Evolutionary conservation across 345 rosid genomes (phyloP), one percentile per base, ranked within the genome.

Genomic region (Hevea brasiliensis): DNA sequence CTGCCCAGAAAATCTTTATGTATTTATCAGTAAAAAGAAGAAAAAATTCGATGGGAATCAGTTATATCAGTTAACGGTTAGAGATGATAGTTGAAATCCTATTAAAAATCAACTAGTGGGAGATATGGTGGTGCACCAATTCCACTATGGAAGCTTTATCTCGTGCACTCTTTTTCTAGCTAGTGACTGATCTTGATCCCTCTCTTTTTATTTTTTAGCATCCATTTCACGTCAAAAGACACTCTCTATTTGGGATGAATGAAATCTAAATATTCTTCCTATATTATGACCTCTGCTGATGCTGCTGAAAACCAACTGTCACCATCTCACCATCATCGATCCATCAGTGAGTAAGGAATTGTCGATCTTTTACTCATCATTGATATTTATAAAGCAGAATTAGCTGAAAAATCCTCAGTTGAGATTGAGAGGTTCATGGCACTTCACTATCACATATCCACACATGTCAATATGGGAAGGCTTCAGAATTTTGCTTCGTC

Each of bases 41-140:
- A 24, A 65, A 67, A 79, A 2, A 40, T 8, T 5, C 70, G 59
- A 61, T 50, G 72, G 74, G 81, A 76, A 65, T 81, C 81, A 75
- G 68, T 67, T 70, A 58, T 71, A 47, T 67, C 76, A 40, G 81
- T 81, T 71, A 50, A 51, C 54, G 45, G 73, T 73, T 75, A 45
- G 32, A 68, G 63, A 8, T 71, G 48, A 70, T 56, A 65, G 12
- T 32, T 20, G 41, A 66, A 47, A 60, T 41, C 53, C 26, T 47
- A 58, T 59, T 66, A 66, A 68, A 71, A 50, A 62, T 40, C 55
- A 50, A 18, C 71, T 68, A 83, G 78, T 78, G 72, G 79, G 55
- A 50, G 15, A 50, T 12, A 56, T 65, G 82, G 57, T 62, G 76
- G 67, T 58, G 72, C 47, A 68, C 61, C 61, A 72, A 68, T 64